Conservation (phyloP, 768 basidiomycete species). For the Holtermannia corniformis region DNA sequence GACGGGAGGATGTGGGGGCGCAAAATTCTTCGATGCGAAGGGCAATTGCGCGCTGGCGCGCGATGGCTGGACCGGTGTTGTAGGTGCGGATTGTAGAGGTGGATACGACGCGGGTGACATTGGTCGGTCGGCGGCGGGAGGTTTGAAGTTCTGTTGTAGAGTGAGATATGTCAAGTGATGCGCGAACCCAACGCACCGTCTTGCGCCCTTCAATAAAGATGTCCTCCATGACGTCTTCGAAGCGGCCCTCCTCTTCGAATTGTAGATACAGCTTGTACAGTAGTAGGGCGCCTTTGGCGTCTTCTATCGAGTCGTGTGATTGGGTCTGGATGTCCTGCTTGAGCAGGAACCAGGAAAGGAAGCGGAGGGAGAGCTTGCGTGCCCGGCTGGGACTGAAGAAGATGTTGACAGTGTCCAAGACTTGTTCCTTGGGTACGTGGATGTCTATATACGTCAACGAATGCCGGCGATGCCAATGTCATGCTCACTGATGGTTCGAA, state of each 20-base stretch:
- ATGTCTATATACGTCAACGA: conserved; percentile 81
- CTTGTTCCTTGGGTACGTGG: conserved; percentile 87
- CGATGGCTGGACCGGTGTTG: conserved; percentile 1
- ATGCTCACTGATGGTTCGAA: conserved; percentile 87
- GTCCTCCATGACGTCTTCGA: conserved; percentile 75
- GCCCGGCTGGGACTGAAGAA: conserved; percentile 75
- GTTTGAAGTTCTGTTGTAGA: conserved; percentile 17
- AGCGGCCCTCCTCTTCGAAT: conserved; percentile 60
- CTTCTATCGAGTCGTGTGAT: conserved; percentile 97
- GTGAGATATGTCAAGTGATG: neutral
- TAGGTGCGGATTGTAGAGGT: conserved; percentile 3
- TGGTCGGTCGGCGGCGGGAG: conserved; percentile 4
- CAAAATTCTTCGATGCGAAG: no score
- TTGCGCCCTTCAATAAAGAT: conserved; percentile 44
- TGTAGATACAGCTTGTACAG: conserved; percentile 65
- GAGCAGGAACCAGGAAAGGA: conserved; percentile 89
- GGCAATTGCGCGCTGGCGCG: no score
- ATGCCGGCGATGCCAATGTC: neutral
- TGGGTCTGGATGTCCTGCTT: conserved; percentile 85
- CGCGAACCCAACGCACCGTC: conserved; percentile 22
- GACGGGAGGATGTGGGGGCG: no score
- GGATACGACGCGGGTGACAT: neutral
- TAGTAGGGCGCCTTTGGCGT: conserved; percentile 73
- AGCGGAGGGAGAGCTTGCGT: conserved; percentile 79
- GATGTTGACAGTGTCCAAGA: conserved; percentile 95